phyloP scores from a whole-genome alignment of 2,329 filamentous ascomycete genomes.

The Furcasterigmium sp. region DNA sequence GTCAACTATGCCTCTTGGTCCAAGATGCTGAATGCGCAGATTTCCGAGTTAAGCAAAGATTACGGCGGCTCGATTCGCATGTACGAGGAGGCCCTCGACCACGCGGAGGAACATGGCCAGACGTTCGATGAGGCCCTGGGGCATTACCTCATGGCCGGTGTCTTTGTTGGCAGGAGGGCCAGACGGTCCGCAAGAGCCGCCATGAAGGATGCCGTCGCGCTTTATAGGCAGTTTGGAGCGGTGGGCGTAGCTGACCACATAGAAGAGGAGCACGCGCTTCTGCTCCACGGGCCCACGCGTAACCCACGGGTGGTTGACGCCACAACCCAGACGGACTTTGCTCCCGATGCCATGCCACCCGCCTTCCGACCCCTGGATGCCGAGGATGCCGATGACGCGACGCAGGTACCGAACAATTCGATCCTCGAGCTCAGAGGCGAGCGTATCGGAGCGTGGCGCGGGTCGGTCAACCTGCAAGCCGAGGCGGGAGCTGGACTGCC shows the following conservation, averaged over 20 bases:
- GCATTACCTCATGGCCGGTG: conserved; percentile 69
- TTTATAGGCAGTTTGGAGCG: conserved; percentile 66
- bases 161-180: conserved; percentile 60
- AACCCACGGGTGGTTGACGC: conserved; percentile 56
- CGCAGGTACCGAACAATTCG: conserved; percentile 34
- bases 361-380: conserved; percentile 42
- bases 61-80: conserved; percentile 53
- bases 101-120: conserved; percentile 62
- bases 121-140: conserved; percentile 67
- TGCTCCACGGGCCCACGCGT: conserved; percentile 57
- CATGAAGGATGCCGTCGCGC: conserved; percentile 59
- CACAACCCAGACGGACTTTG: conserved; percentile 67
- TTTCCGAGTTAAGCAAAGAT: conserved; percentile 56
- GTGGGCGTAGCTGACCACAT: conserved; percentile 64
- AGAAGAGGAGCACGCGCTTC: conserved; percentile 60
- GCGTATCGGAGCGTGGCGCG: conserved; percentile 58
- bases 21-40: conserved; percentile 61
- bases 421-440: conserved; percentile 49
- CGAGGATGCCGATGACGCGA: conserved; percentile 36
- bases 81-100: conserved; percentile 69
- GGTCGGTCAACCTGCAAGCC: conserved; percentile 48
- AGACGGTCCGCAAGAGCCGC: conserved; percentile 64
- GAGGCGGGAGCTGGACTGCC: conserved; percentile 60
- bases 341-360: conserved; percentile 47
- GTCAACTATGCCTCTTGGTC: conserved; percentile 71